Conservation (phyloP, 495 filamentous ascomycete genomes). For the Endocarpon pusillum region DNA sequence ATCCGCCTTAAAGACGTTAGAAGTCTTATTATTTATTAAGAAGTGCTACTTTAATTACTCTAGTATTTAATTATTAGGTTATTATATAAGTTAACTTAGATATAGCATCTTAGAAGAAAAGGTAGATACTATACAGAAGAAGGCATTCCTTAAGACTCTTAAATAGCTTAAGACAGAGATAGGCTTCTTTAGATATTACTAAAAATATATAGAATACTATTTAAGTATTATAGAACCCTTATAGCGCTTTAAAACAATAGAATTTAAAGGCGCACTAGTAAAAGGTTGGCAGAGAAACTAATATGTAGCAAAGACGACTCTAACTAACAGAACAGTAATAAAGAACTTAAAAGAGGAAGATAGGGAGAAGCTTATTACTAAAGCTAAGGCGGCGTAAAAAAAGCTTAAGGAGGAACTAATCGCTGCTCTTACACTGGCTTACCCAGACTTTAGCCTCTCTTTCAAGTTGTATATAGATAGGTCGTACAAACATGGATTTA, state of each 20-base stretch:
- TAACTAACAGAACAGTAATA: not conserved
- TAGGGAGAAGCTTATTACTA: not conserved
- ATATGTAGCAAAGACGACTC: not conserved
- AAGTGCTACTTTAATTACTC: not conserved
- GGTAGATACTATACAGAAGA: not conserved
- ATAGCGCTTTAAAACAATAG: not conserved
- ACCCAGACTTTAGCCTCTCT: not conserved
- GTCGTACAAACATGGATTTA: not conserved
- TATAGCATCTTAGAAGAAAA: not conserved
- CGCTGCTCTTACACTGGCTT: not conserved
- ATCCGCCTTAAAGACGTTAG: not conserved
- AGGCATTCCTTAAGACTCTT: not conserved
- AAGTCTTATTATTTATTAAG: conserved; percentile 1
- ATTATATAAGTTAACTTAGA: not conserved
- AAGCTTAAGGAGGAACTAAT: not conserved
- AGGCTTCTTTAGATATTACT: conserved; percentile 1
- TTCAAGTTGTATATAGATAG: not conserved
- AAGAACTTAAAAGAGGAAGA: not conserved
- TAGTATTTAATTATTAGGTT: not conserved
- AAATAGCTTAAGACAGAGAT: not conserved
- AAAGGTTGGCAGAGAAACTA: not conserved
- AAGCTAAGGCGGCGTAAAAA: not conserved
- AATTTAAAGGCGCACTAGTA: not conserved
- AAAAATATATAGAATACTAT: conserved; percentile 1
- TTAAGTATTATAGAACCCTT: not conserved